phyloP scores from a whole-genome alignment of 345 rosid species.

The Carallia brachiata region DNA sequence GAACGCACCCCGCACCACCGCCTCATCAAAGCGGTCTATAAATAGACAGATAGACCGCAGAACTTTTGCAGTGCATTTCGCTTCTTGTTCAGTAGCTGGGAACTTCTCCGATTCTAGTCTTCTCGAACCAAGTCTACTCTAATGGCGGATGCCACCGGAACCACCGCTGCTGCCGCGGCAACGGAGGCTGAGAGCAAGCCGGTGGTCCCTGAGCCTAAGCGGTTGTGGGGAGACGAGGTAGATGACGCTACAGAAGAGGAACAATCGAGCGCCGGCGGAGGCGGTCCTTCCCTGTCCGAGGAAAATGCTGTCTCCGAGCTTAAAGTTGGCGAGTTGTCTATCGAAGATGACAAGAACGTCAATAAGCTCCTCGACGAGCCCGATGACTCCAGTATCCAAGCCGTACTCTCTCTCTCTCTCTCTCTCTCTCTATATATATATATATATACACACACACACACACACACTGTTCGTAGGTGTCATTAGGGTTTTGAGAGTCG shows the following conservation, averaged over 20 bases:
- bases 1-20: too few species aligned
- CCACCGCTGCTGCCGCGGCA: slow-evolving; percentile 8
- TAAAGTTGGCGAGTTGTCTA: slow-evolving; percentile 42
- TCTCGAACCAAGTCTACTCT: neutral
- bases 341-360: slow-evolving; percentile 50
- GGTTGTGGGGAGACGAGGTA: slow-evolving; percentile 48
- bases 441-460: too few species aligned
- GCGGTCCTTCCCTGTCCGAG: slow-evolving; percentile 27
- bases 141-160: slow-evolving; percentile 19
- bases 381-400: slow-evolving; percentile 75
- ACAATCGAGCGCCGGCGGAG: slow-evolving; percentile 16
- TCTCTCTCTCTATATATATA: neutral
- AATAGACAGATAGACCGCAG: too few species aligned
- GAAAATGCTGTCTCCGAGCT: slow-evolving; percentile 34
- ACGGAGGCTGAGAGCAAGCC: slow-evolving; percentile 20
- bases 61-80: too few species aligned
- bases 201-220: slow-evolving; percentile 26
- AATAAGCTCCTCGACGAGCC: slow-evolving; percentile 75
- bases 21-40: too few species aligned
- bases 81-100: too few species aligned
- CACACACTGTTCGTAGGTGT: neutral
- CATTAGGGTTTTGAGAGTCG: neutral
- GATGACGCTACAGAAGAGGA: slow-evolving; percentile 54
- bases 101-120: too few species aligned
- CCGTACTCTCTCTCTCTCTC: slow-evolving; percentile 38